Evolutionary conservation across 306 rosid species (phyloP).

Genomic region (Mimosa pudica): DNA sequence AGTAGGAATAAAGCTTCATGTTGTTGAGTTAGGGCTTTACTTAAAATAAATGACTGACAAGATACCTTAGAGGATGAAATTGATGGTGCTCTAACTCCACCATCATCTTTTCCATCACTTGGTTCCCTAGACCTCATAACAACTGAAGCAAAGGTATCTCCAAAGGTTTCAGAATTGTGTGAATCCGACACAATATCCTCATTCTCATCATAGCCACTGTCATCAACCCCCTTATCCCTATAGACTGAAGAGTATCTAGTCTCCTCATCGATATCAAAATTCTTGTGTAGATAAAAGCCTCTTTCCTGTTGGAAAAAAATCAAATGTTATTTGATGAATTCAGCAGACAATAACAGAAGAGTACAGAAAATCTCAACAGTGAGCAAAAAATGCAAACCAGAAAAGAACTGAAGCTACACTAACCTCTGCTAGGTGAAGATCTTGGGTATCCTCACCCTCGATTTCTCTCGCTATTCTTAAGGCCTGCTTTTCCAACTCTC

Average conservation of each 20-base stretch:
- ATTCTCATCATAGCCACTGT: constrained; percentile 67
- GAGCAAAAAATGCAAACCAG: neutral
- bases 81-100: constrained; percentile 53
- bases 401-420: constrained; percentile 35
- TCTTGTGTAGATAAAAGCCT: constrained; percentile 54
- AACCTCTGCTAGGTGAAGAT: constrained; percentile 96
- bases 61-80: constrained; percentile 61
- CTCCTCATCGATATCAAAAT: constrained; percentile 86
- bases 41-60: constrained; percentile 31
- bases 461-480: constrained; percentile 85
- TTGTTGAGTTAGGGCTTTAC: neutral
- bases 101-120: constrained; percentile 52
- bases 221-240: constrained; percentile 72
- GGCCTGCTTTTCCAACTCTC: constrained; percentile 82
- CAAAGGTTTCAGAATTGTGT: constrained; percentile 72
- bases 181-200: constrained; percentile 68
- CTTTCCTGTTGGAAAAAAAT: constrained; percentile 75
- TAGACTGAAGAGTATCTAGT: constrained; percentile 86
- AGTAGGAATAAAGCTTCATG: neutral
- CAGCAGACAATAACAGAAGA: constrained; percentile 13
- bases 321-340: constrained; percentile 29
- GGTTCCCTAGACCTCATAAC: constrained; percentile 45
- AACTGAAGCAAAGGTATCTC: constrained; percentile 50
- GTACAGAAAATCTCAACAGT: constrained; percentile 12
- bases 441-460: constrained; percentile 93